Conservation (phyloP, 148 eudicot species). For the Rhododendron vialii region DNA sequence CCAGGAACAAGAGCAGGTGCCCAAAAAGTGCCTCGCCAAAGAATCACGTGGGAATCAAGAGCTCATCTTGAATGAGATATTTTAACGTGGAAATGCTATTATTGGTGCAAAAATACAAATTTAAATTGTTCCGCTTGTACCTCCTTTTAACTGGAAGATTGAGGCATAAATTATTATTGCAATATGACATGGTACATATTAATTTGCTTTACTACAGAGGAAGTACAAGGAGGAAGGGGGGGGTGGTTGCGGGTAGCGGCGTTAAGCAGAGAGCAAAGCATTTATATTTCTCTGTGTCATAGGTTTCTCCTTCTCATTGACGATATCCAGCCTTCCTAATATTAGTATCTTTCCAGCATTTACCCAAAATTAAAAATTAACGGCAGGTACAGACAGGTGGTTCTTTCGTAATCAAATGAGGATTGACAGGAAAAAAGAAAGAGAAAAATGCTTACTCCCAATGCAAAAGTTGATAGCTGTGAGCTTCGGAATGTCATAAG, state of each 20-base stretch:
- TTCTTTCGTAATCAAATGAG: neutral
- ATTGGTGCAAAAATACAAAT: too few species aligned
- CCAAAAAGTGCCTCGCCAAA: neutral
- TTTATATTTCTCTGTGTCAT: neutral
- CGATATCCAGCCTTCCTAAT: neutral
- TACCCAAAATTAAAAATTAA: neutral
- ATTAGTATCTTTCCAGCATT: neutral
- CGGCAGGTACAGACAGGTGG: neutral
- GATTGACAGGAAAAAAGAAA: neutral
- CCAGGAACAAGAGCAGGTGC: neutral
- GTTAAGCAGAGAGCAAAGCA: neutral
- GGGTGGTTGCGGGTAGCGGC: too few species aligned
- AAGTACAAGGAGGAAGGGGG: neutral
- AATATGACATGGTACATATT: neutral
- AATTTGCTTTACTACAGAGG: neutral
- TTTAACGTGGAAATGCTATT: neutral
- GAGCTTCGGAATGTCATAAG: slow-evolving; percentile 71
- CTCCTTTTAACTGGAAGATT: neutral
- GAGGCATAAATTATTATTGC: neutral
- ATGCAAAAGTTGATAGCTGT: slow-evolving; percentile 68
- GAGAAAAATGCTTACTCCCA: slow-evolving; percentile 62
- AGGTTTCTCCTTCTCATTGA: neutral
- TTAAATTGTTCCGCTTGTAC: neutral
- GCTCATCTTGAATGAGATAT: neutral
- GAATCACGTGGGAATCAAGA: neutral